Conservation (phyloP, 257 asterid species). For the Misopates orontium region DNA sequence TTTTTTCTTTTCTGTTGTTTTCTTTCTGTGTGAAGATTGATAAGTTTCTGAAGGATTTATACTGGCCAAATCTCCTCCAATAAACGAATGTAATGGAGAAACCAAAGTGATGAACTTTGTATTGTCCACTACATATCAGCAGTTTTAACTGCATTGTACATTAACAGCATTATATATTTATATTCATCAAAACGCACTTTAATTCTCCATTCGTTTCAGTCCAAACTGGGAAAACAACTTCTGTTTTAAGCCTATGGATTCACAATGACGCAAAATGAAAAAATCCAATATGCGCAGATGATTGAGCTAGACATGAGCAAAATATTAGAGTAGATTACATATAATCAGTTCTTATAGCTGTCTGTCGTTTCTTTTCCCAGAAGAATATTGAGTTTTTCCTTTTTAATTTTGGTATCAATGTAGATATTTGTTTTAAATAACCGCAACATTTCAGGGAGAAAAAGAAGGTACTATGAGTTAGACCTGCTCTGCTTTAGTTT, state of each 20-base stretch:
- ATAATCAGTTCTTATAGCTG: too few species aligned
- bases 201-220: conserved; percentile 5
- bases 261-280: neutral
- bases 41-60: conserved; percentile 29
- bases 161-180: conserved; percentile 5
- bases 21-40: conserved; percentile 12
- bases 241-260: conserved; percentile 23
- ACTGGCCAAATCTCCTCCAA: neutral
- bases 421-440: too few species aligned
- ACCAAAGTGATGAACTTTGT: conserved; percentile 40
- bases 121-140: conserved; percentile 27
- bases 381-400: too few species aligned
- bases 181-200: conserved; percentile 6
- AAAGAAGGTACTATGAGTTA: too few species aligned
- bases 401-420: too few species aligned
- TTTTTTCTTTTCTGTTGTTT: neutral
- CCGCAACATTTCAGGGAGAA: too few species aligned
- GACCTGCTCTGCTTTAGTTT: too few species aligned
- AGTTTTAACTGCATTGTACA: neutral
- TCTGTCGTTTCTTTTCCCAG: too few species aligned
- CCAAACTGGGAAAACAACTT: conserved; percentile 15
- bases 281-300: too few species aligned
- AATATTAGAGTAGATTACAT: too few species aligned
- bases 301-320: too few species aligned
- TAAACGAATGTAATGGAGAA: conserved; percentile 37